Evolutionary conservation across 306 rosid species (phyloP).

Genomic region (Lithocarpus polystachyus): DNA sequence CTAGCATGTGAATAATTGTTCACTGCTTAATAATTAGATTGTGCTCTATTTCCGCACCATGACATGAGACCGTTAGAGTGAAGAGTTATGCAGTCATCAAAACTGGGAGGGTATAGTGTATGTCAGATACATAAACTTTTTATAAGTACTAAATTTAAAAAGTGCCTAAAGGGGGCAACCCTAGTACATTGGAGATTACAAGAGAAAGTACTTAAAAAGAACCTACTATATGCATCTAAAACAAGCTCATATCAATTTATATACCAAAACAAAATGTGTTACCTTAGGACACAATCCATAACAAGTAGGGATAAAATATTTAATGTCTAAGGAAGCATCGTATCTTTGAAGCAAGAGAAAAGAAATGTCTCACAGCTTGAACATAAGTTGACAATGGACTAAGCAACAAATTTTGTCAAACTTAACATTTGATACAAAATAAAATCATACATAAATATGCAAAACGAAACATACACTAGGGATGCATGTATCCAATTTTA

Average conservation of each 20-base stretch:
- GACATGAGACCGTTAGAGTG: background rate
- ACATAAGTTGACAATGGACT: background rate
- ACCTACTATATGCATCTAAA: background rate
- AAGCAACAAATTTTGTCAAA: no score
- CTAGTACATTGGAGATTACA: no score
- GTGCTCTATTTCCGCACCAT: background rate
- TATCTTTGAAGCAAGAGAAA: background rate
- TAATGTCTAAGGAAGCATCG: background rate
- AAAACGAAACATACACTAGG: background rate
- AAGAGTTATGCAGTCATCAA: background rate
- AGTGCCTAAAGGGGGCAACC: no score
- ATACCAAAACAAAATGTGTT: background rate
- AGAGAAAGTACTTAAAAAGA: background rate
- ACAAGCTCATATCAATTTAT: background rate
- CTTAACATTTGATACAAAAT: background rate
- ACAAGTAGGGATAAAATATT: background rate
- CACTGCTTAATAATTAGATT: background rate
- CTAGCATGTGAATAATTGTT: background rate
- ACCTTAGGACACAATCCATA: background rate
- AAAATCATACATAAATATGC: background rate
- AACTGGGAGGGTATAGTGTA: background rate
- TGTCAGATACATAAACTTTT: background rate
- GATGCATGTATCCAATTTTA: constrained; percentile 22
- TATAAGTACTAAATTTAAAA: no score
- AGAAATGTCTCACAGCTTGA: background rate